Conservation (phyloP, 257 asterid genomes). For the Solanum pennellii region DNA sequence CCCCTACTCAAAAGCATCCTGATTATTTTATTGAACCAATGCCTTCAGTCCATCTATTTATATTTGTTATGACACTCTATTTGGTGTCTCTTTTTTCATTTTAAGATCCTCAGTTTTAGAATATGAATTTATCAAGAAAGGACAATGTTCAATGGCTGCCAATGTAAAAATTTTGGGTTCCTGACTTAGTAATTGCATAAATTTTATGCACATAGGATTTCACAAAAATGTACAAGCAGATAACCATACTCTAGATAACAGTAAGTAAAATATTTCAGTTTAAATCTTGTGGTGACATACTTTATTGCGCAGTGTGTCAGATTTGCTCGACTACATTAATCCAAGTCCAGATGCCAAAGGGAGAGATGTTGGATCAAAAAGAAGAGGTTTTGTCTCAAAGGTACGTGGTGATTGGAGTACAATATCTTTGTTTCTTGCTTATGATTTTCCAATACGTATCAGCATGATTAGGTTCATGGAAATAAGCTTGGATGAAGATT, state of each 20-base stretch:
- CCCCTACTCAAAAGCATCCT: not conserved
- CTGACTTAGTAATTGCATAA: not conserved
- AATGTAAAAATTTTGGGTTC: not conserved
- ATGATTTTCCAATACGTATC: not conserved
- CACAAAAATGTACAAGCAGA: not conserved
- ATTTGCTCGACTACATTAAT: slow-evolving; percentile 91
- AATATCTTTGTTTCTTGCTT: not conserved
- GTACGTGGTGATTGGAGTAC: slow-evolving; percentile 15
- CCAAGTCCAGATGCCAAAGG: slow-evolving; percentile 77
- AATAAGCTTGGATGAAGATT: not conserved
- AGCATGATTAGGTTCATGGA: not conserved
- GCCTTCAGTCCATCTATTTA: not conserved
- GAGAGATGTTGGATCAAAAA: slow-evolving; percentile 62
- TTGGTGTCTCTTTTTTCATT: not conserved
- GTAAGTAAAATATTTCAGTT: not conserved
- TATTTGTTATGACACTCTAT: not conserved
- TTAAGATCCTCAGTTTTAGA: not conserved
- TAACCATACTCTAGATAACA: not conserved
- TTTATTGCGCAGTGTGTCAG: slow-evolving; percentile 75
- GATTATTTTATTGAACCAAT: not conserved
- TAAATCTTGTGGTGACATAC: not conserved
- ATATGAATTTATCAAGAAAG: not conserved
- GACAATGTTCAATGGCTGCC: not conserved
- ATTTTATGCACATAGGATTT: not conserved
- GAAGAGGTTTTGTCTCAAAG: slow-evolving; percentile 55